Percentiles rank a stretch among this genome's conserved stretches.
These are phyloP conservation scores for Populus nigra DNA, from an alignment of 345 rosid genomes.

Conservation along the genomic window DNA sequence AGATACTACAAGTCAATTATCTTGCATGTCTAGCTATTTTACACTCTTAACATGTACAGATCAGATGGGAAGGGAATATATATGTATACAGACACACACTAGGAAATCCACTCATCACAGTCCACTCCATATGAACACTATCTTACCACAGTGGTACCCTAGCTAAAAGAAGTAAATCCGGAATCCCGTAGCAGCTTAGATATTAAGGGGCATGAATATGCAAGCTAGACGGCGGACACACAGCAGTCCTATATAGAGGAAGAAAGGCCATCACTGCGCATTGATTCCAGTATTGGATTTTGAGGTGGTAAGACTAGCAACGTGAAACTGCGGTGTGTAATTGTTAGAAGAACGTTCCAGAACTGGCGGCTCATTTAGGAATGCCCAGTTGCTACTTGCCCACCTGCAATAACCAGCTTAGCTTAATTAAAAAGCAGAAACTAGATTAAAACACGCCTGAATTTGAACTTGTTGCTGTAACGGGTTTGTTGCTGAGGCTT, in stretches of 20 bases:
- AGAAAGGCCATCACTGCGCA: background rate
- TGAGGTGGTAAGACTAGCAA: slow-evolving; percentile 37
- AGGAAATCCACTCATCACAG: background rate
- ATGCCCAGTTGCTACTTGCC: slow-evolving; percentile 77
- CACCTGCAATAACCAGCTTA: slow-evolving; percentile 47
- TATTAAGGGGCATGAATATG: background rate
- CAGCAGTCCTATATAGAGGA: background rate
- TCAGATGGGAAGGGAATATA: too few relatives aligned
- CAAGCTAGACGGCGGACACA: background rate
- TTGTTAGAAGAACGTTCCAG: slow-evolving; percentile 42
- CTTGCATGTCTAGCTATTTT: background rate
- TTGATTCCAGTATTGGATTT: slow-evolving; percentile 21
- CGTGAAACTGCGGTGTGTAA: slow-evolving; percentile 59
- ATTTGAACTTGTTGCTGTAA: background rate
- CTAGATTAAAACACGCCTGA: background rate
- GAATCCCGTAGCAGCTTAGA: background rate
- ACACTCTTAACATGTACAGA: background rate
- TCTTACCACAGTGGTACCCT: background rate
- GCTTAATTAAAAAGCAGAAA: background rate
- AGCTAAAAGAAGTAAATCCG: background rate
- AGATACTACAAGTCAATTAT: background rate
- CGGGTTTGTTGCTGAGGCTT: background rate
- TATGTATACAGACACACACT: background rate
- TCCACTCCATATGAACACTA: background rate
- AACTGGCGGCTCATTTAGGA: slow-evolving; percentile 75